Evolutionary conservation across 257 asterid genomes (phyloP), one percentile per base, ranked within the genome.

Genomic region (Primulina huaijiensis): DNA sequence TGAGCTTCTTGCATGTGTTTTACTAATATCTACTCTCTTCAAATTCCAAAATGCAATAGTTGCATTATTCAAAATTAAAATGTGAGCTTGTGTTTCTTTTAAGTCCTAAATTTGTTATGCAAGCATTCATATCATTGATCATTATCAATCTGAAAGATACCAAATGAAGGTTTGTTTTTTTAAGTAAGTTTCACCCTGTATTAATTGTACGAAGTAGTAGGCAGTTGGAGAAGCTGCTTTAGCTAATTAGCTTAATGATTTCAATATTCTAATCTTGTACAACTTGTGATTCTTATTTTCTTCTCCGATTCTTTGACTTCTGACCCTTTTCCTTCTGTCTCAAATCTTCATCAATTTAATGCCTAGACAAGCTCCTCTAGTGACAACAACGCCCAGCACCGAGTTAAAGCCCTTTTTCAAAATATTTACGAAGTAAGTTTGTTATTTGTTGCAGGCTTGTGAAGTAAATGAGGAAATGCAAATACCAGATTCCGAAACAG

Each of bases 391-490:
- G n/a, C 21, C 57, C 16, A 50, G 21, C 20, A 5, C 57, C 57
- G n/a, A 50, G 55, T 50, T 23, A 16, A 50, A 50, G 21, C 20
- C 57, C 5, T 14, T 50, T 50, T 17, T 14, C 20, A 16, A 17
- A 16, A 50, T 17, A 17, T 17, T 50, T 50, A 50, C 57, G 3
- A 2, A 43, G 17, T 0, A 12, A 50, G 21, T 50, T 16, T 50
- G 57, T 50, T 50, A 50, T 5, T 40, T 67, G 30, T 10, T 74
- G 67, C 78, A 86, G 89, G 76, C 79, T 25, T 70, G 74, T 73
- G 89, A 82, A 73, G 82, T 78, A 21, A 78, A 76, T 23, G 89
- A 80, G 85, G 89, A 86, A 74, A 77, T 76, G 37, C 80, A 79
- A 82, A 72, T 78, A 6, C 84, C 85, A 21, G 88, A 77, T 33